Percentiles rank a stretch among this genome's conserved stretches.
phyloP scores from a whole-genome alignment of 345 rosid species.

The Dovyalis caffra region DNA sequence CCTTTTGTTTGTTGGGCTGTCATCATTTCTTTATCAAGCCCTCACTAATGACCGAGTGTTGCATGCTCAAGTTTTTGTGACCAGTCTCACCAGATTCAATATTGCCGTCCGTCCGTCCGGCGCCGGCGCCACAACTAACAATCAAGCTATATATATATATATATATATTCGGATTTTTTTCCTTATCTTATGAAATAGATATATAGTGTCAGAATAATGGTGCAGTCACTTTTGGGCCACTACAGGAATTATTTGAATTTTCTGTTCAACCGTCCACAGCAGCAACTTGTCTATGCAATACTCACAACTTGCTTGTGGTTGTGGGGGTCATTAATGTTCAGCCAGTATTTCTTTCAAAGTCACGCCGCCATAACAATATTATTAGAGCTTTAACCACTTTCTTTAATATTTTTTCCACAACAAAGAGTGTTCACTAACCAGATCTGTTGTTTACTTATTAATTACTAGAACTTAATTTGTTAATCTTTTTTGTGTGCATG shows the following conservation, averaged over 20 bases:
- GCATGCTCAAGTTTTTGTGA: slow-evolving; percentile 2
- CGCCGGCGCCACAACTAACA: neutral
- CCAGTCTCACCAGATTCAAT: neutral
- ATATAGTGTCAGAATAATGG: neutral
- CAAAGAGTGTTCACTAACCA: too few species aligned
- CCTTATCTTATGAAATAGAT: too few species aligned
- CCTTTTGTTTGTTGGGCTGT: neutral
- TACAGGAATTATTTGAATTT: neutral
- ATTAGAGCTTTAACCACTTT: neutral
- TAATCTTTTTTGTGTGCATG: too few species aligned
- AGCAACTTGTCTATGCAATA: neutral
- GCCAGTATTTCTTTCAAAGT: neutral
- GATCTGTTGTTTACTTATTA: too few species aligned
- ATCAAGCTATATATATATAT: neutral
- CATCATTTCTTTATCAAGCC: neutral
- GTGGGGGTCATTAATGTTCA: neutral
- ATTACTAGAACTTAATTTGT: too few species aligned
- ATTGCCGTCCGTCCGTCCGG: neutral
- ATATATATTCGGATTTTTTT: too few species aligned
- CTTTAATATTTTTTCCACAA: neutral
- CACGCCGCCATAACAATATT: neutral
- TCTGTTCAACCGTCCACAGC: neutral
- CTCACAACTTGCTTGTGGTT: neutral
- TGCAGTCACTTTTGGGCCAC: neutral
- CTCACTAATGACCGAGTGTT: slow-evolving; percentile 11